Percentiles rank a stretch among this genome's conserved stretches.
Evolutionary conservation across 2,329 filamentous ascomycete genomes (phyloP).

Genomic region (Hypoxylon sp.): DNA sequence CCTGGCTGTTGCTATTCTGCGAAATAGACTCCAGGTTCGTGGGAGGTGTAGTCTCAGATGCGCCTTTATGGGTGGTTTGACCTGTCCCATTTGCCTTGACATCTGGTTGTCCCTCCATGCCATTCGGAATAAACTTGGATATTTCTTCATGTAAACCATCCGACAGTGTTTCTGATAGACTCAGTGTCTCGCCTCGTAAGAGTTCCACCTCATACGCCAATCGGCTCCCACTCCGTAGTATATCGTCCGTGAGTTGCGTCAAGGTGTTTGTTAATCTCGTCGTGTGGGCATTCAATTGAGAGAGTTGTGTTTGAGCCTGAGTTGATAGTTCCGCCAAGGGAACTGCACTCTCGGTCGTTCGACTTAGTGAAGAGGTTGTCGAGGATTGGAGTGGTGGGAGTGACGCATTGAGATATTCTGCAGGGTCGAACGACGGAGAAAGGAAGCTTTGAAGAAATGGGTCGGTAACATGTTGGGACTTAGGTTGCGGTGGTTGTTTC

Average conservation of each 20-base stretch:
- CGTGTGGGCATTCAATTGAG: slow-evolving; percentile 90
- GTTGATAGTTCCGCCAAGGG: slow-evolving; percentile 82
- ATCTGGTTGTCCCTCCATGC: slow-evolving; percentile 57
- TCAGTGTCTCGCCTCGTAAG: slow-evolving; percentile 86
- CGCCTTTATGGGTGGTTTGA: slow-evolving; percentile 42
- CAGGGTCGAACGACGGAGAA: slow-evolving; percentile 82
- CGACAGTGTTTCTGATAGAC: slow-evolving; percentile 83
- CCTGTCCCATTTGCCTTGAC: slow-evolving; percentile 41
- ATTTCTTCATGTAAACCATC: slow-evolving; percentile 81
- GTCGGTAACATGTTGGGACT: slow-evolving; percentile 77
- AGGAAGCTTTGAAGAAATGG: slow-evolving; percentile 82
- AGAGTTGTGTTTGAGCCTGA: slow-evolving; percentile 86
- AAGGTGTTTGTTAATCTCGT: slow-evolving; percentile 84
- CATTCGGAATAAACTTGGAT: slow-evolving; percentile 75
- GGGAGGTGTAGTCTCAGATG: slow-evolving; percentile 44
- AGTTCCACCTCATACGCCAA: slow-evolving; percentile 96
- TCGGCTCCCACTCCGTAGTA: slow-evolving; percentile 87
- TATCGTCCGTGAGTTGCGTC: slow-evolving; percentile 94
- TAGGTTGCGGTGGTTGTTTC: slow-evolving; percentile 61
- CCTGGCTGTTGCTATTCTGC: slow-evolving; percentile 37
- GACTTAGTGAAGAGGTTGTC: slow-evolving; percentile 52
- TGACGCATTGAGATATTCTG: slow-evolving; percentile 85
- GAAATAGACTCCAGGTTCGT: slow-evolving; percentile 44
- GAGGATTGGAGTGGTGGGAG: slow-evolving; percentile 76
- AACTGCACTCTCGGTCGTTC: slow-evolving; percentile 60